These are phyloP conservation scores for Torulaspora delbrueckii DNA, from an alignment of 805 yeast genomes.

Conservation along the genomic window DNA sequence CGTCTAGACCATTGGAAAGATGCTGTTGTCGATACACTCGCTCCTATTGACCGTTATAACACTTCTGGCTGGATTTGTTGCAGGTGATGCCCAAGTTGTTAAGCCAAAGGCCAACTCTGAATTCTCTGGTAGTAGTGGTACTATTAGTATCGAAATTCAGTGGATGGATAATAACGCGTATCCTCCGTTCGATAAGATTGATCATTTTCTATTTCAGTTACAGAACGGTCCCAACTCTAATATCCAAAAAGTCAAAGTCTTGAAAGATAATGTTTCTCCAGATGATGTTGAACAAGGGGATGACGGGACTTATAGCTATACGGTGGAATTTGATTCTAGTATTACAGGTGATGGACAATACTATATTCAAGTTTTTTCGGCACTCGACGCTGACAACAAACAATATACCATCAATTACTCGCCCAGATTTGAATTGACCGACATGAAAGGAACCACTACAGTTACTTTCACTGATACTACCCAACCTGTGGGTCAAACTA, in stretches of 20 bases:
- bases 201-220: slow-evolving; percentile 47
- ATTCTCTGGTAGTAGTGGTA: slow-evolving; percentile 26
- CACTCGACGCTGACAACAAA: slow-evolving; percentile 34
- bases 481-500: slow-evolving; percentile 41
- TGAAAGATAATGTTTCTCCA: slow-evolving; percentile 32
- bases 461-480: slow-evolving; percentile 45
- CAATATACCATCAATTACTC: slow-evolving; percentile 60
- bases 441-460: slow-evolving; percentile 63
- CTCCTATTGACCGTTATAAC: neutral
- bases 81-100: slow-evolving; percentile 27
- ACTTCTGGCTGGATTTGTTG: slow-evolving; percentile 11
- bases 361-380: slow-evolving; percentile 64
- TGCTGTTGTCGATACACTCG: slow-evolving; percentile 2
- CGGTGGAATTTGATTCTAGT: slow-evolving; percentile 41
- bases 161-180: slow-evolving; percentile 55
- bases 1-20: neutral
- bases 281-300: slow-evolving; percentile 24
- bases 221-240: slow-evolving; percentile 62
- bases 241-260: slow-evolving; percentile 39
- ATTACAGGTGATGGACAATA: slow-evolving; percentile 61
- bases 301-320: slow-evolving; percentile 32
- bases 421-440: slow-evolving; percentile 56
- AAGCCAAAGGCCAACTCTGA: slow-evolving; percentile 23
- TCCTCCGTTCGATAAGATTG: slow-evolving; percentile 45
- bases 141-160: slow-evolving; percentile 29